Percentiles rank a stretch among this genome's conserved stretches.
Conservation (phyloP, 73 alveolate species). For the Tetrahymena borealis region DNA sequence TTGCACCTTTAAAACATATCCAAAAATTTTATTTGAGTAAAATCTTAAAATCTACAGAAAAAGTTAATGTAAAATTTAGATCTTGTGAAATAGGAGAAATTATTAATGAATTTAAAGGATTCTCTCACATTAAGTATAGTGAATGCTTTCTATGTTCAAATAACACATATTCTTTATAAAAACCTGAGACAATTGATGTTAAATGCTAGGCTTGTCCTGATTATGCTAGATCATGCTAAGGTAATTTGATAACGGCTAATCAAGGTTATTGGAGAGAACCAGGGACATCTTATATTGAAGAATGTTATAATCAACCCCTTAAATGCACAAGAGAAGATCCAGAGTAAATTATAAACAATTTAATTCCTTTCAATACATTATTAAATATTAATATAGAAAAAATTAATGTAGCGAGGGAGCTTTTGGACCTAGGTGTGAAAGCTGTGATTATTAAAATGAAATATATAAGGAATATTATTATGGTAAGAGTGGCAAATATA, state of each 20-base stretch:
- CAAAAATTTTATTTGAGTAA: neutral
- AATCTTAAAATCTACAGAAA: neutral
- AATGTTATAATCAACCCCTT: neutral
- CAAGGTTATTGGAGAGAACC: neutral
- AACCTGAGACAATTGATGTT: neutral
- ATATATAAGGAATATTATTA: neutral
- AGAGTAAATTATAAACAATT: neutral
- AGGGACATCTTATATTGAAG: neutral
- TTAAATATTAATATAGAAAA: neutral
- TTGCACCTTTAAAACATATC: neutral
- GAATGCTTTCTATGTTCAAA: neutral
- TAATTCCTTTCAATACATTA: neutral
- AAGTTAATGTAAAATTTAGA: neutral
- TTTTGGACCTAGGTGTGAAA: neutral
- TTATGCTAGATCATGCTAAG: neutral
- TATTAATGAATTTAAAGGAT: neutral
- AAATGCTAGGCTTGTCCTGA: neutral
- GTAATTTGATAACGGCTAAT: neutral
- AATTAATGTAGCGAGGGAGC: neutral
- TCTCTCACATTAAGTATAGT: neutral
- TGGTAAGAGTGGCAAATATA: neutral
- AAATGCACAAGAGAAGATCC: neutral
- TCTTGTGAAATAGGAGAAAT: neutral
- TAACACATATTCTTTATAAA: neutral
- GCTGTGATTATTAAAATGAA: neutral